These are phyloP conservation scores for Solanum chacoense DNA, from an alignment of 305 asterid species.

Conservation along the genomic window DNA sequence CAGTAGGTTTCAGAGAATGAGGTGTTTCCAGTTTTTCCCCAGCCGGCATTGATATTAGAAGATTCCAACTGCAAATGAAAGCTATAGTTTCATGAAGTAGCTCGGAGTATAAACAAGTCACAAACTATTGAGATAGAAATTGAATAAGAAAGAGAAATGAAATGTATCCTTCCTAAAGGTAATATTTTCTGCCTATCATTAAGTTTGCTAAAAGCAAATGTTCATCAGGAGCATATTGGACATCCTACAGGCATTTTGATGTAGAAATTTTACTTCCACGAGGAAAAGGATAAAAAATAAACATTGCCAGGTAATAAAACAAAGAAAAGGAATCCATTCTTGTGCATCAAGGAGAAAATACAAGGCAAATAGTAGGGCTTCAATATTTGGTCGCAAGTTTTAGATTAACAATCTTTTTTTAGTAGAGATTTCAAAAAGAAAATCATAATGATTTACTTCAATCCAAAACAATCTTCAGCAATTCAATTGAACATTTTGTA, in stretches of 20 bases:
- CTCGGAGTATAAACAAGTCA: neutral
- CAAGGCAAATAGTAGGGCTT: neutral
- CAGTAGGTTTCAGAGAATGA: conserved; percentile 57
- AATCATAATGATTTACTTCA: neutral
- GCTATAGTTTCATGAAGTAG: conserved; percentile 7
- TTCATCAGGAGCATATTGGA: neutral
- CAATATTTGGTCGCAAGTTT: neutral
- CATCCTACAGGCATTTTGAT: neutral
- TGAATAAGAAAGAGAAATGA: neutral
- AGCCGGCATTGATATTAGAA: conserved; percentile 70
- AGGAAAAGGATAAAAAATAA: neutral
- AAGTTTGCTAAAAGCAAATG: neutral
- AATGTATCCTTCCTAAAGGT: neutral
- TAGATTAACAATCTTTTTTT: neutral
- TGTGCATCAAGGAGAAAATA: neutral
- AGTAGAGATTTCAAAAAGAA: neutral
- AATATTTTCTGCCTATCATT: neutral
- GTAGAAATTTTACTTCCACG: neutral
- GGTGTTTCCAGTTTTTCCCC: conserved; percentile 69
- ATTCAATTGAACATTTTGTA: neutral
- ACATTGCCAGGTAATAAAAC: neutral
- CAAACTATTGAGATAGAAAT: neutral
- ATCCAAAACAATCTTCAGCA: neutral
- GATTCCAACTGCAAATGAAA: conserved; percentile 59
- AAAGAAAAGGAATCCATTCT: neutral